Percentiles rank a stretch among this genome's conserved stretches.
phyloP scores from a whole-genome alignment of 257 asterid species.

The Solanum acaule region DNA sequence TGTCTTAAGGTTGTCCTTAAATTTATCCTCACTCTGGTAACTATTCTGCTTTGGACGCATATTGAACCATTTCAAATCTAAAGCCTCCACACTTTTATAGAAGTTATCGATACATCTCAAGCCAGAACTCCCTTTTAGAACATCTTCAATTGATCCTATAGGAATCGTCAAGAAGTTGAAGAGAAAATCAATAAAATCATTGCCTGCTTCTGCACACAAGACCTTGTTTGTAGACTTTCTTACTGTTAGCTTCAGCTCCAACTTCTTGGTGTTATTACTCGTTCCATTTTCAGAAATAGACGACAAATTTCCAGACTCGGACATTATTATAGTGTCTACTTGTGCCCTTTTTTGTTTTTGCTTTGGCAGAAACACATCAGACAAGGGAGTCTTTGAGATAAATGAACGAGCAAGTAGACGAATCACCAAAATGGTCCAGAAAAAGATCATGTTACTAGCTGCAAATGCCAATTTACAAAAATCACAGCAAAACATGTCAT shows the following conservation, averaged over 20 bases:
- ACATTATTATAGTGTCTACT: neutral
- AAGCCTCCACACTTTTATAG: neutral
- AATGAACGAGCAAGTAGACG: neutral
- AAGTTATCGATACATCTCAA: constrained; percentile 1
- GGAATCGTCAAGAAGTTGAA: constrained; percentile 4
- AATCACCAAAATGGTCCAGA: neutral
- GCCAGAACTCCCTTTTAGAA: neutral
- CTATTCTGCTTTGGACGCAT: neutral
- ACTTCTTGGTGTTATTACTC: neutral
- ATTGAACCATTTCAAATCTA: neutral
- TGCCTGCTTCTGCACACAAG: neutral
- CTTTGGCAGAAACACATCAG: constrained; percentile 1
- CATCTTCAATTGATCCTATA: neutral
- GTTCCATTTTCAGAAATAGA: neutral
- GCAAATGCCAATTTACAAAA: neutral
- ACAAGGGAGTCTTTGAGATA: neutral
- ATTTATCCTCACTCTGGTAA: neutral
- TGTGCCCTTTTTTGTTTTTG: neutral
- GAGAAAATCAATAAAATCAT: constrained; percentile 1
- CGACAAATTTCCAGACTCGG: neutral
- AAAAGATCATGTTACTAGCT: neutral
- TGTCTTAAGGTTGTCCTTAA: neutral
- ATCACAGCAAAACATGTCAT: neutral
- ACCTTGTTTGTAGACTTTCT: neutral
- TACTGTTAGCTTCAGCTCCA: neutral